Percentiles rank a stretch among this genome's conserved stretches.
phyloP scores from a whole-genome alignment of 2,329 filamentous ascomycete genomes.

The Teratosphaeria pseudoeucalypti region DNA sequence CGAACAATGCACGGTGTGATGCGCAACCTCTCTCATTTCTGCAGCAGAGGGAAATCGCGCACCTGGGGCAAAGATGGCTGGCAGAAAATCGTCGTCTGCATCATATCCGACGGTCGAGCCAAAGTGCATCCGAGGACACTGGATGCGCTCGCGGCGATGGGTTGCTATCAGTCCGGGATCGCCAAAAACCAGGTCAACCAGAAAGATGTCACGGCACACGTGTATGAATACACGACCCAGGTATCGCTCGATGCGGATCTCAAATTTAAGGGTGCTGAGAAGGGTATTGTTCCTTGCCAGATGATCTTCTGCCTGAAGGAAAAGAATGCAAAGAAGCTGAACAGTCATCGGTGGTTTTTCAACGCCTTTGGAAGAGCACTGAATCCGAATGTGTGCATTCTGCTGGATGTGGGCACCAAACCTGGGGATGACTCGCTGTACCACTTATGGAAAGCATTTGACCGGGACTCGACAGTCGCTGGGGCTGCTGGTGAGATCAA shows the following conservation, averaged over 20 bases:
- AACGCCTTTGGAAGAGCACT: conserved; percentile 90
- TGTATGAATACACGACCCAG: conserved; percentile 98
- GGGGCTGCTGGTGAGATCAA: conserved; percentile 97
- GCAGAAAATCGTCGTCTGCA: conserved; percentile 98
- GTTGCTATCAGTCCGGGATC: conserved; percentile 95
- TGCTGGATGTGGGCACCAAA: conserved; percentile 91
- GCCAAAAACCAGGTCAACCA: conserved; percentile 98
- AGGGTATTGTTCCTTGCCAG: conserved; percentile 95
- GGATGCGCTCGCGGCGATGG: conserved; percentile 90
- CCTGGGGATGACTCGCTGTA: conserved; percentile 87
- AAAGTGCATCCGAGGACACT: conserved; percentile 89
- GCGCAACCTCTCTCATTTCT: conserved; percentile 97
- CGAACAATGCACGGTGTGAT: conserved; percentile 98
- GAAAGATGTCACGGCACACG: conserved; percentile 86
- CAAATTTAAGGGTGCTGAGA: conserved; percentile 98
- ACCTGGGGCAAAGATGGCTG: conserved; percentile 96
- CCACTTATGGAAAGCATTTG: conserved; percentile 97
- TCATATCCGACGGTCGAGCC: conserved; percentile 88
- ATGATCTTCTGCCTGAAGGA: conserved; percentile 99
- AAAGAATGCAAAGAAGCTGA: conserved; percentile 94
- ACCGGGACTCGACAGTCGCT: conserved; percentile 93
- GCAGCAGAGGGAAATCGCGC: conserved; percentile 77
- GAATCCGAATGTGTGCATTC: conserved; percentile 91
- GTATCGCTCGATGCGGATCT: conserved; percentile 91
- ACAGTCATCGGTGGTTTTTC: conserved; percentile 98